A percentile compares a stretch with the other conserved stretches of the same genome.
Evolutionary conservation across 352 stramenopile genomes (phyloP).

Genomic region (Salisapilia sapeloensis): DNA sequence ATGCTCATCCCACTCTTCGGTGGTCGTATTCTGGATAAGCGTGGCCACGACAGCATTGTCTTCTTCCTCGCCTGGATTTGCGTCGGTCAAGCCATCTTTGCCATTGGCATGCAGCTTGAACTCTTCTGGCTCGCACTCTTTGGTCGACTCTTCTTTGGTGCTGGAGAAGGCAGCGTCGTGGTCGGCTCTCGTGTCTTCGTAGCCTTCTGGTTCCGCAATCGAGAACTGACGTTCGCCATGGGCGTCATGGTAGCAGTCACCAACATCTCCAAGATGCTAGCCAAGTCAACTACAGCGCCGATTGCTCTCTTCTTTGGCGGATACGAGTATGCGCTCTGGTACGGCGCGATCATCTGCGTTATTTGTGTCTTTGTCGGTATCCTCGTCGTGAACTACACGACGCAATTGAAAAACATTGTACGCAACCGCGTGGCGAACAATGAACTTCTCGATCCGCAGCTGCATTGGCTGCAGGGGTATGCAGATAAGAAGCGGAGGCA

Average conservation of each 20-base stretch:
- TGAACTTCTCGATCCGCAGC: conserved; percentile 27
- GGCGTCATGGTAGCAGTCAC: conserved; percentile 77
- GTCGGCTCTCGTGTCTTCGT: conserved; percentile 69
- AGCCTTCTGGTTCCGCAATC: conserved; percentile 65
- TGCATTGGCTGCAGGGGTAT: conserved; percentile 57
- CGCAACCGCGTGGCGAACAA: conserved; percentile 34
- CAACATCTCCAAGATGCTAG: conserved; percentile 86
- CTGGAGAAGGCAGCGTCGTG: conserved; percentile 66
- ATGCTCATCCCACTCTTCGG: conserved; percentile 72
- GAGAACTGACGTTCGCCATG: conserved; percentile 80
- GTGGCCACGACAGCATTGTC: conserved; percentile 46
- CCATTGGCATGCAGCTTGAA: conserved; percentile 48
- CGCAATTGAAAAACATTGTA: conserved; percentile 39
- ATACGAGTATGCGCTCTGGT: conserved; percentile 79
- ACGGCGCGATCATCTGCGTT: conserved; percentile 41
- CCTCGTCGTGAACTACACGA: conserved; percentile 40
- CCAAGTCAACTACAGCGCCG: conserved; percentile 74
- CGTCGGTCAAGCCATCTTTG: conserved; percentile 63
- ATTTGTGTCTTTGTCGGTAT: conserved; percentile 28
- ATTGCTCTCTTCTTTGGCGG: conserved; percentile 71
- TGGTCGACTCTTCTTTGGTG: conserved; percentile 65
- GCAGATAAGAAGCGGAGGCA: conserved; percentile 43
- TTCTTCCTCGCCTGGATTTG: conserved; percentile 77
- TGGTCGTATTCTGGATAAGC: conserved; percentile 63
- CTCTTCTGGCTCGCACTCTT: conserved; percentile 68